Evolutionary conservation across 768 basidiomycete species (phyloP), one percentile per base, ranked within the genome.

Genomic region (Boletellus ananiceps): DNA sequence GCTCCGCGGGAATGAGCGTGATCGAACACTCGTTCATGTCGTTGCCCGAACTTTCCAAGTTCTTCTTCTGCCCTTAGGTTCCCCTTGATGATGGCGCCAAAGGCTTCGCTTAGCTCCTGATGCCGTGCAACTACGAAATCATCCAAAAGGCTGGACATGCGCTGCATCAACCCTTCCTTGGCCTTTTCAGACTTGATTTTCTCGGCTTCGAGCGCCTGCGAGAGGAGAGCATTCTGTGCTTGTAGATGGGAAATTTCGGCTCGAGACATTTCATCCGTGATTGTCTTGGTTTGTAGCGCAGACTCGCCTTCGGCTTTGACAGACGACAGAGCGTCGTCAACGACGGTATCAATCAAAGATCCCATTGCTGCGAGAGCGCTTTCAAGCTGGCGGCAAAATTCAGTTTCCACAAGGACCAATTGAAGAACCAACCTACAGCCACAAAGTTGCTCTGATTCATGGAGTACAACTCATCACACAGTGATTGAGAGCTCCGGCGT

Each of bases 51-150:
- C 32, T 68, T 63, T 15, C 61, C 64, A 55, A 86, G 67, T 40
- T 74, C 73, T 39, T 72, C 71, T 55, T 84, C 76, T 2, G 77
- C 79, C 48, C 78, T 71, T 16, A 59, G 62, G 55, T 92, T 89
- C 40, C 74, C 80, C 19, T 71, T 70, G 33, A 78, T 74, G 21
- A 88, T 69, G 36, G 68, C 62, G 1, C 69, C 70, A 44, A 89
- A 73, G 2, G 81, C 77, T 23, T 81, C 78, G 35, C 77, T 74
- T 45, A 93, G 69, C 16, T 79, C 80, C 14, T 74, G 71, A 61
- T 93, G 86, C 25, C 88, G 80, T 40, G 83, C 77, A 37, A 77
- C 68, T 27, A 83, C 76, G 64, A 86, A 94, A 23, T 79, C 83
- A 11, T 78, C 81, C 2, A 96, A 69, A 55, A 93, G 73, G 4